Conservation (phyloP, 768 basidiomycete species). For the Fomitopsis pulvina region DNA sequence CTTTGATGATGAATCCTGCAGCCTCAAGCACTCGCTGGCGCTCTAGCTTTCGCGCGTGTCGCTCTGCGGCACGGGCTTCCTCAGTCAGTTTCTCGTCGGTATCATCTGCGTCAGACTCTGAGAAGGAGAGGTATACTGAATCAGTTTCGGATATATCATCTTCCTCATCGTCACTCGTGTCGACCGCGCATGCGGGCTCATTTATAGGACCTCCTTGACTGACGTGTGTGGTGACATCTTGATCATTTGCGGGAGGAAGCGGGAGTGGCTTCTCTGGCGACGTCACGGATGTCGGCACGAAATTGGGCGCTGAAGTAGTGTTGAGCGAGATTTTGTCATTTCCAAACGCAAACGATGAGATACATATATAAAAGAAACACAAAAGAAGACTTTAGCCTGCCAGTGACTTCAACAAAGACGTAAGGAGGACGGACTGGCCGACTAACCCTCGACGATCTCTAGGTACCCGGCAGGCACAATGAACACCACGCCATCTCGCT, state of each 20-base stretch:
- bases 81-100: conserved; percentile 27
- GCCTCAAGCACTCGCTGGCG: conserved; percentile 80
- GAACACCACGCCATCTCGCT: conserved; percentile 78
- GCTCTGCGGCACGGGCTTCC: conserved; percentile 44
- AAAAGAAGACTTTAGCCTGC: conserved; percentile 80
- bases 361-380: conserved; percentile 37
- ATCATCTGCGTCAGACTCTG: conserved; percentile 34
- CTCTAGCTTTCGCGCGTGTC: conserved; percentile 62
- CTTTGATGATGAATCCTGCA: conserved; percentile 76
- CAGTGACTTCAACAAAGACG: conserved; percentile 50
- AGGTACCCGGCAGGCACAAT: conserved; percentile 91
- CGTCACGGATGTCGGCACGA: neutral
- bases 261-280: neutral
- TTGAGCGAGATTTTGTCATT: conserved; percentile 11
- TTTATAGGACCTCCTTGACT: neutral
- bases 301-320: conserved; percentile 2
- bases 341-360: conserved; percentile 16
- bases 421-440: conserved; percentile 40
- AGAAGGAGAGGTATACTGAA: conserved; percentile 39
- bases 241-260: neutral
- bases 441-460: conserved; percentile 89
- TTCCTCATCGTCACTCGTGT: conserved; percentile 18
- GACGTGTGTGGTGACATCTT: neutral
- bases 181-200: conserved; percentile 19
- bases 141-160: conserved; percentile 26